A percentile compares a stretch with the other conserved stretches of the same genome.
Evolutionary conservation across 257 asterid genomes (phyloP).

Genomic region (Rehmannia glutinosa): DNA sequence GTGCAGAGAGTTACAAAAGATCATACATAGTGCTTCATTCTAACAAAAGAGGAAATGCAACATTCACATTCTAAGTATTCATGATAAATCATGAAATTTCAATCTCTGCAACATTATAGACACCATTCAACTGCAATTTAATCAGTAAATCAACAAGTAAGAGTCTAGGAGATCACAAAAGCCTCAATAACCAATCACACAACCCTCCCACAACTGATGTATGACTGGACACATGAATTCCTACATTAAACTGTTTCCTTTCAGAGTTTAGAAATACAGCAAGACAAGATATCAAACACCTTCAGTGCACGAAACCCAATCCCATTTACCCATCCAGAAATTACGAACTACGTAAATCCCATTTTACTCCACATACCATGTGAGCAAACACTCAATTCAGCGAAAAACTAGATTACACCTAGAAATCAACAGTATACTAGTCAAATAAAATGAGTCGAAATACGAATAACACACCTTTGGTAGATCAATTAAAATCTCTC

Average conservation of each 20-base stretch:
- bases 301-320: neutral
- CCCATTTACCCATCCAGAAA: neutral
- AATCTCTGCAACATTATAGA: too few species aligned
- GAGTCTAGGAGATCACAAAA: too few species aligned
- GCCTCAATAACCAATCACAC: neutral
- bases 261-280: neutral
- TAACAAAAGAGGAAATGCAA: too few species aligned
- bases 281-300: conserved; percentile 1
- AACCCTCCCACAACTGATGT: neutral
- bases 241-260: neutral
- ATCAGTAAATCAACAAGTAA: too few species aligned
- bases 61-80: too few species aligned
- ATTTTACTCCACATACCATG: neutral
- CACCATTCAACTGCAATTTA: too few species aligned
- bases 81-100: too few species aligned
- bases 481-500: neutral
- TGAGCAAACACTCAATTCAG: neutral
- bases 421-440: neutral
- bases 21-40: too few species aligned
- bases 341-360: neutral
- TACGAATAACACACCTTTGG: neutral
- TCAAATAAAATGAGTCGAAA: neutral
- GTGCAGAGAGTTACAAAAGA: too few species aligned
- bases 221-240: neutral
- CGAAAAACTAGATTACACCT: neutral